Conservation (phyloP, 2,329 filamentous ascomycete species). For the Hypoxylon sp. region DNA sequence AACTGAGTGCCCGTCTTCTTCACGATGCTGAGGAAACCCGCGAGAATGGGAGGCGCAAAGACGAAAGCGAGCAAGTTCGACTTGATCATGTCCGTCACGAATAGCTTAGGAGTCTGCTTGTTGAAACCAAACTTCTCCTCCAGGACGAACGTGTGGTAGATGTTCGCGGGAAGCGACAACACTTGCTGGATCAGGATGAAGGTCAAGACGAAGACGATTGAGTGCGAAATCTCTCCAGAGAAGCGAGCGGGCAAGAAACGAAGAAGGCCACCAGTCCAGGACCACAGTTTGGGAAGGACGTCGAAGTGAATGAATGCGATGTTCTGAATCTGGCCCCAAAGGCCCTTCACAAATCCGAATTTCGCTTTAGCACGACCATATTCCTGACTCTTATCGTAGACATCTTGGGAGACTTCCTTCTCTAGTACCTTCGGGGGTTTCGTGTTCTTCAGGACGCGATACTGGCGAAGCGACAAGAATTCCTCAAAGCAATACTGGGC, state of each 20-base stretch:
- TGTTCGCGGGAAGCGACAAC: conserved; percentile 82
- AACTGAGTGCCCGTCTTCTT: conserved; percentile 94
- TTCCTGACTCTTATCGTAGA: conserved; percentile 95
- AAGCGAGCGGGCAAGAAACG: conserved; percentile 83
- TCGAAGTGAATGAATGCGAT: conserved; percentile 91
- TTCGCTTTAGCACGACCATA: conserved; percentile 97
- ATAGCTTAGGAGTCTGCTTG: conserved; percentile 93
- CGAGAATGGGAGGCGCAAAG: conserved; percentile 88
- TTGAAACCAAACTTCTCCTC: conserved; percentile 99
- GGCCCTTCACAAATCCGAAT: conserved; percentile 83
- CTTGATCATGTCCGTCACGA: conserved; percentile 92
- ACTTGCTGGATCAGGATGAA: conserved; percentile 87
- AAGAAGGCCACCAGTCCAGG: conserved; percentile 80
- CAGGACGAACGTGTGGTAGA: conserved; percentile 96
- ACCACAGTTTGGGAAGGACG: conserved; percentile 92
- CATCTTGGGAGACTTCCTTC: conserved; percentile 88
- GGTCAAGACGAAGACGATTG: conserved; percentile 89
- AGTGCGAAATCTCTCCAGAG: conserved; percentile 93
- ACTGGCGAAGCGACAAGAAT: conserved; percentile 91
- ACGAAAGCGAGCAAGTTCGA: conserved; percentile 84
- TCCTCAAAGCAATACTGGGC: conserved; percentile 93
- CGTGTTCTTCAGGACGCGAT: conserved; percentile 84
- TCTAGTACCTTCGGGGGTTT: conserved; percentile 88
- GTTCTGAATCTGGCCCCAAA: conserved; percentile 91
- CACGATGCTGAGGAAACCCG: conserved; percentile 93